These are phyloP conservation scores for Ceratocystiopsis sp. DNA, from an alignment of 2,329 filamentous ascomycete genomes.

Conservation along the genomic window DNA sequence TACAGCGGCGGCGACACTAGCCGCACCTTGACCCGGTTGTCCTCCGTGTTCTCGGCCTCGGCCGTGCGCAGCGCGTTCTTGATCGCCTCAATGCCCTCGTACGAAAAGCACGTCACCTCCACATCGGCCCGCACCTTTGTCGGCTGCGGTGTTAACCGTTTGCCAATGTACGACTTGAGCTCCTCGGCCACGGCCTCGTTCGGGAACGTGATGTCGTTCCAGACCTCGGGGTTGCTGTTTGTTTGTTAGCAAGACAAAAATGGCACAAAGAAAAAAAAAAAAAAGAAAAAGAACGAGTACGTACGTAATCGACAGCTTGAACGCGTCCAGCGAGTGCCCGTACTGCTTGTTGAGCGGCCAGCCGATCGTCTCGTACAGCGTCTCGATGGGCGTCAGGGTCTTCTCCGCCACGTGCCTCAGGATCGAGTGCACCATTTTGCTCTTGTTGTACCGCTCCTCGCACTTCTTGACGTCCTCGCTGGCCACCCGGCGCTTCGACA, in stretches of 20 bases:
- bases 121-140: constrained; percentile 97
- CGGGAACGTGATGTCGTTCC: constrained; percentile 83
- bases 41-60: constrained; percentile 79
- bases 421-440: constrained; percentile 98
- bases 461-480: constrained; percentile 97
- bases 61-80: constrained; percentile 83
- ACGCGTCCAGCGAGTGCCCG: constrained; percentile 90
- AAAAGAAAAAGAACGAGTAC: constrained; percentile 14
- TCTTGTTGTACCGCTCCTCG: constrained; percentile 99
- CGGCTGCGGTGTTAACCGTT: constrained; percentile 92
- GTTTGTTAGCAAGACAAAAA: constrained; percentile 4
- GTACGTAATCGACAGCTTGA: constrained; percentile 97
- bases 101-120: constrained; percentile 87
- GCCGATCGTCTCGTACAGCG: constrained; percentile 81
- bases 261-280: background rate
- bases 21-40: constrained; percentile 94
- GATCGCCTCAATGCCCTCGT: constrained; percentile 96
- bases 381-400: constrained; percentile 84
- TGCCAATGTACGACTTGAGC: constrained; percentile 87
- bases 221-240: constrained; percentile 75
- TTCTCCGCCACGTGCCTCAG: constrained; percentile 98
- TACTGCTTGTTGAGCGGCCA: constrained; percentile 98
- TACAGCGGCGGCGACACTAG: constrained; percentile 96
- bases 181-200: constrained; percentile 74
- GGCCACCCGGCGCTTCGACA: constrained; percentile 94